Conservation (phyloP, 805 yeast species). For the Zygosaccharomyces pseudorouxii region DNA sequence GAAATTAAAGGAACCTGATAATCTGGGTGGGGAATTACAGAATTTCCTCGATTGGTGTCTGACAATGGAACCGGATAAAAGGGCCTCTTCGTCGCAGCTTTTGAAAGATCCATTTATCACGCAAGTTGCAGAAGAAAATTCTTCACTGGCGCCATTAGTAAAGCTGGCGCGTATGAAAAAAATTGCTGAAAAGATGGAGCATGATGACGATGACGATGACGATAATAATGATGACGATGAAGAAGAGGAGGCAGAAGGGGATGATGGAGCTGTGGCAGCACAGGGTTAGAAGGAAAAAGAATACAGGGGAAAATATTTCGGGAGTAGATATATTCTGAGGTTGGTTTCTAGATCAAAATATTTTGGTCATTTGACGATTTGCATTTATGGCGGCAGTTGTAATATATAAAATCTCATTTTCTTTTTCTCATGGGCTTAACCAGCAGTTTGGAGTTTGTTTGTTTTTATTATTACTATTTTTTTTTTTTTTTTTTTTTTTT, state of each 20-base stretch:
- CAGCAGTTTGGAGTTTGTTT: neutral
- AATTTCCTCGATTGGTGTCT: slow-evolving; percentile 72
- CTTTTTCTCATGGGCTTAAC: neutral
- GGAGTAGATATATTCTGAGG: neutral
- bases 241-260: neutral
- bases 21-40: slow-evolving; percentile 59
- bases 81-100: slow-evolving; percentile 75
- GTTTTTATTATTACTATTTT: neutral
- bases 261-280: neutral
- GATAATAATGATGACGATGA: slow-evolving; percentile 7
- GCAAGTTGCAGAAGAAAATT: slow-evolving; percentile 53
- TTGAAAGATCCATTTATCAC: slow-evolving; percentile 60
- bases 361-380: neutral
- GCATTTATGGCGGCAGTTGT: slow-evolving; percentile 3
- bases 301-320: neutral
- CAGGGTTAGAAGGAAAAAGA: neutral
- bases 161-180: slow-evolving; percentile 69
- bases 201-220: slow-evolving; percentile 26
- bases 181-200: slow-evolving; percentile 36
- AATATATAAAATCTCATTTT: slow-evolving; percentile 1
- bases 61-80: slow-evolving; percentile 74
- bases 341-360: neutral
- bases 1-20: slow-evolving; percentile 80
- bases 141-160: slow-evolving; percentile 66
- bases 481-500: neutral